These are phyloP conservation scores for Sanghuangporus weigelae DNA, from an alignment of 1,284 basidiomycete genomes.

Conservation along the genomic window DNA sequence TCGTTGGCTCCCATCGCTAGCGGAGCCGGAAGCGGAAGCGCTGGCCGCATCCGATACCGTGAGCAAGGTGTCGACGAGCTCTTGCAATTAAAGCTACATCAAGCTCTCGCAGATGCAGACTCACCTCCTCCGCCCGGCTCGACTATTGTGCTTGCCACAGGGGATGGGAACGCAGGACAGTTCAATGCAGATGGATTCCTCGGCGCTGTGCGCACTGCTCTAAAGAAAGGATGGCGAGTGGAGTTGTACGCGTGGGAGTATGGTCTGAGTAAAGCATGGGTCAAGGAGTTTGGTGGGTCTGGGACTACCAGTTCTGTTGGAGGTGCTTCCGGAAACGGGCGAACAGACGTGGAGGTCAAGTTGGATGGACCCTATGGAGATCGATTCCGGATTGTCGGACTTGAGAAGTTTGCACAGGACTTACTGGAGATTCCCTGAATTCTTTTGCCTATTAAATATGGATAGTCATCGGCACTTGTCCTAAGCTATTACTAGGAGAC, in stretches of 20 bases:
- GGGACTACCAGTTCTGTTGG: constrained; percentile 17
- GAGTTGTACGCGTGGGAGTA: constrained; percentile 85
- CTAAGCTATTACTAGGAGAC: no score
- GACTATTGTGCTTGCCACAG: constrained; percentile 84
- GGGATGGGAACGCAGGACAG: constrained; percentile 83
- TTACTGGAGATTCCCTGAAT: constrained; percentile 35
- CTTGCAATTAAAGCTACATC: constrained; percentile 81
- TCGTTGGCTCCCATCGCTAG: neutral
- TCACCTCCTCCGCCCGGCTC: constrained; percentile 51
- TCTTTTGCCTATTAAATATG: neutral
- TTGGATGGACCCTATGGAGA: constrained; percentile 19
- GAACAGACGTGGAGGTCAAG: neutral
- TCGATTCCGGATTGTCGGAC: constrained; percentile 48
- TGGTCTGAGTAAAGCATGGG: constrained; percentile 69
- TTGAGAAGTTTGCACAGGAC: constrained; percentile 57
- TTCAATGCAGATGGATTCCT: constrained; percentile 87
- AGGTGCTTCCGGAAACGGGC: constrained; percentile 19
- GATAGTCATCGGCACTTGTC: no score
- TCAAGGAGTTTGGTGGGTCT: constrained; percentile 52
- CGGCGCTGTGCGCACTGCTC: constrained; percentile 74
- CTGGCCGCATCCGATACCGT: constrained; percentile 45
- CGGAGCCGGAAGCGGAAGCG: neutral
- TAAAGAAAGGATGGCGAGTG: constrained; percentile 82
- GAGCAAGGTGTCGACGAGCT: constrained; percentile 88
- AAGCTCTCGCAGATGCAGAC: constrained; percentile 68